These are phyloP conservation scores for Talaromyces atroroseus DNA, from an alignment of 2,329 filamentous ascomycete species.

Conservation along the genomic window DNA sequence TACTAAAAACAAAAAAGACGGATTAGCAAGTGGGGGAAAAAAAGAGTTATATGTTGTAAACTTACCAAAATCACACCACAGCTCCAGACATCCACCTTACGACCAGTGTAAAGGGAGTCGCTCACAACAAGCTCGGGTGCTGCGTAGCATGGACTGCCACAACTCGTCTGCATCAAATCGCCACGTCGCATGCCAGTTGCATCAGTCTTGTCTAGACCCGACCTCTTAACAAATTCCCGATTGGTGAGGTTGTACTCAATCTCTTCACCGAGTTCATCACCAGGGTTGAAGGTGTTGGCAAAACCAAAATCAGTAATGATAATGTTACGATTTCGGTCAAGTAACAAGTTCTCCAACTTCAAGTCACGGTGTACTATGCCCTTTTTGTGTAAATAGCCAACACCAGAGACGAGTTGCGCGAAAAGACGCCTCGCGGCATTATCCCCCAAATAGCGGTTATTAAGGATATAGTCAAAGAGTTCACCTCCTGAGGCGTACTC, in stretches of 20 bases:
- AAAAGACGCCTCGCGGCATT: conserved; percentile 84
- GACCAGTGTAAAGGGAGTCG: conserved; percentile 92
- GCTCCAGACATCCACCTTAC: conserved; percentile 98
- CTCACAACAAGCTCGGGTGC: conserved; percentile 95
- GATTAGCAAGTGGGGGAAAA: not conserved
- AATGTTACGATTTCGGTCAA: conserved; percentile 96
- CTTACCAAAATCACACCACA: conserved; percentile 91
- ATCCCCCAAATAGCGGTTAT: conserved; percentile 94
- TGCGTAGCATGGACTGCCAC: conserved; percentile 95
- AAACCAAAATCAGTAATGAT: conserved; percentile 99
- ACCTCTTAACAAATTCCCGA: conserved; percentile 78
- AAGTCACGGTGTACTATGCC: conserved; percentile 96
- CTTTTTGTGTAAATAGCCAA: conserved; percentile 97
- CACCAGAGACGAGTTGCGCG: conserved; percentile 90
- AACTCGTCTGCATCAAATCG: conserved; percentile 98
- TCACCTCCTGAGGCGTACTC: conserved; percentile 98
- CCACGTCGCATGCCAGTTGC: conserved; percentile 73
- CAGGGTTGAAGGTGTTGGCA: conserved; percentile 90
- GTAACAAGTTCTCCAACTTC: conserved; percentile 89
- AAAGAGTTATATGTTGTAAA: not conserved
- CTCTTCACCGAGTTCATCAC: conserved; percentile 81
- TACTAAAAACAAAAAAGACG: conserved; percentile 56
- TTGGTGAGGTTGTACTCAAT: conserved; percentile 83
- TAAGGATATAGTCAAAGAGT: conserved; percentile 96
- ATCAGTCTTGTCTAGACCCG: conserved; percentile 76